These are phyloP conservation scores for Sisymbrium irio DNA, from an alignment of 345 rosid genomes.

Conservation along the genomic window DNA sequence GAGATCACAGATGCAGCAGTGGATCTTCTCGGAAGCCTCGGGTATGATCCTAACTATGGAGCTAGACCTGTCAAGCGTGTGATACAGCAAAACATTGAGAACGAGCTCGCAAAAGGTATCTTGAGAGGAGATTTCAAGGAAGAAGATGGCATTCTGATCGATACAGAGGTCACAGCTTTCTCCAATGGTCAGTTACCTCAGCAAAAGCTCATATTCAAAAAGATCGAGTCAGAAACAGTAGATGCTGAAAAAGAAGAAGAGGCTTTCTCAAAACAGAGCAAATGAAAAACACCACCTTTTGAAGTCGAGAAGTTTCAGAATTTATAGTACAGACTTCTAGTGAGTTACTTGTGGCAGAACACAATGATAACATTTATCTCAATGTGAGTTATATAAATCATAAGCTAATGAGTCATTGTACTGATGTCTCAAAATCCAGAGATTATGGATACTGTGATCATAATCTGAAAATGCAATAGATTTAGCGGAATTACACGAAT, in stretches of 20 bases:
- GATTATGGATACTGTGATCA: neutral
- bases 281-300: neutral
- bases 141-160: conserved; percentile 62
- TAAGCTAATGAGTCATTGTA: neutral
- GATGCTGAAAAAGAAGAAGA: conserved; percentile 43
- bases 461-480: conserved; percentile 10
- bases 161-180: conserved; percentile 70
- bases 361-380: conserved; percentile 2
- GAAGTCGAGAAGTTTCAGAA: neutral
- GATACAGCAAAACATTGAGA: conserved; percentile 91
- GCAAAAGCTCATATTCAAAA: conserved; percentile 73
- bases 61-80: conserved; percentile 97
- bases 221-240: conserved; percentile 33
- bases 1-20: conserved; percentile 66
- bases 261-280: conserved; percentile 27
- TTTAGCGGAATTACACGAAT: conserved; percentile 13
- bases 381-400: conserved; percentile 8
- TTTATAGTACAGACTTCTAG: conserved; percentile 5
- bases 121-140: conserved; percentile 88
- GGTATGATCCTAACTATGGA: conserved; percentile 94
- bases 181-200: conserved; percentile 81
- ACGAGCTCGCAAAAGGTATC: conserved; percentile 95
- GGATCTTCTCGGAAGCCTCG: conserved; percentile 77
- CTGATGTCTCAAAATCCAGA: conserved; percentile 6
- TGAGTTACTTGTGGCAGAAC: conserved; percentile 1